Base-by-base conservation (phyloP, 1,284 basidiomycete genomes). In the Papiliotrema fonsecae region DNA sequence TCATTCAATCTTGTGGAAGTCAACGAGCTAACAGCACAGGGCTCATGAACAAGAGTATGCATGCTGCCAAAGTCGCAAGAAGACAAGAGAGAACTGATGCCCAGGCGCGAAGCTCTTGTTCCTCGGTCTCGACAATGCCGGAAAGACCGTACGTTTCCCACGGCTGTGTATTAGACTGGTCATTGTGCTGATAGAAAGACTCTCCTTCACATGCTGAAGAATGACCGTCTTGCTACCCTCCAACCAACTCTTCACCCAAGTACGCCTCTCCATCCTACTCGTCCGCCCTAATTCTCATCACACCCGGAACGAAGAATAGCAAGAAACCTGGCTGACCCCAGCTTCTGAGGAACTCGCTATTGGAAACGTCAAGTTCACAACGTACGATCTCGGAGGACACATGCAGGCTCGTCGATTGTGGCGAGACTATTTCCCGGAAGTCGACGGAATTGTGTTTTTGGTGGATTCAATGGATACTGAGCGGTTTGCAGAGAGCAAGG, bases 391-490 rank as follows among this genome's bases (percentile, higher is more conserved):
- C 50, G 96, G 96, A 66, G 96, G 96, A 71, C 94, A 98, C 78
- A 84, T 87, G 73, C 94, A 97, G 91, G 93, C 96, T 48, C 92
- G 96, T 64, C 88, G 96, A 64, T 85, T 98, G 70, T 99, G 96
- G 96, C 86, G 91, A 58, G 94, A 99, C 75, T 99, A 98, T 79
- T 98, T 98, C 85, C 94, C 96, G 49, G 96, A 98, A 76, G 96
- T 98, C 38, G 92, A 99, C 69, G 96, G 91, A 28, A 97, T 99
- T 64, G 85, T 98, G 69, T 99, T 98, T 82, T 80, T 99, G 51
- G 94, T 99, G 56, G 96, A 99, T 78, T 87, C 85, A 56, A 90
- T 92, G 60, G 96, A 99, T 77, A 85, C 86, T 65, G 94, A 97
- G 77, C 88, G 96, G 42, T 96, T 99, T 76, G 75, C 85, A 7